Evolutionary conservation across 1,284 basidiomycete species (phyloP), one percentile per base, ranked within the genome.

Genomic region (Tilletia horrida): DNA sequence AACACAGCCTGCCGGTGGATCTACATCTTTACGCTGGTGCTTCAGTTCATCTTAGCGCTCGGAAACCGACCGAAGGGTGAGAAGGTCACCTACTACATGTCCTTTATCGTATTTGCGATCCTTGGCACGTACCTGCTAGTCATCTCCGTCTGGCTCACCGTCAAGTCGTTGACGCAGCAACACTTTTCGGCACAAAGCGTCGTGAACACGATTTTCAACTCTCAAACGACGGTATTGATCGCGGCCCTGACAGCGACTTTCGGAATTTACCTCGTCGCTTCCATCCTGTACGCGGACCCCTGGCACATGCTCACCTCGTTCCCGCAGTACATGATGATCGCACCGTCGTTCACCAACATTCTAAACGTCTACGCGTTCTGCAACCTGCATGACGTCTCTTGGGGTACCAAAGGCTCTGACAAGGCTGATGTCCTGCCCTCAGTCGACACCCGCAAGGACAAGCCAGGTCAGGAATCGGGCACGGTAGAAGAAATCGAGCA

Each of bases 251-350:
- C 78, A 11, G 80, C 80, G 11, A 81, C 78, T 45, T 81, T 79
- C 64, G 80, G 79, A 23, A 71, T 81, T 52, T 81, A 81, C 83
- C 85, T 93, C 69, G 81, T 91, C 31, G 87, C 91, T 1, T 96
- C 92, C 1, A 87, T 94, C 83, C 87, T 97, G 76, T 97, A 94
- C 79, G 91, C 93, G 69, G 94, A 97, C 83, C 94, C 94, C 6
- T 97, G 94, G 94, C 94, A 97, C 82, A 91, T 98, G 89, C 88
- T 95, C 83, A 92, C 91, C n/a, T 93, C 91, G 77, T 94, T 97
- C 86, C 85, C 90, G 74, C 94, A 96, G 82, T 97, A 96, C 82
- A 72, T 76, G 75, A 88, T 89, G 72, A 83, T 96, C 65, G 93
- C 93, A 18, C 91, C 91, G 0, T 92, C 90, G 75, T 94, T 95